These are phyloP conservation scores for Solanum dulcamara DNA, from an alignment of 257 asterid genomes.

Conservation along the genomic window DNA sequence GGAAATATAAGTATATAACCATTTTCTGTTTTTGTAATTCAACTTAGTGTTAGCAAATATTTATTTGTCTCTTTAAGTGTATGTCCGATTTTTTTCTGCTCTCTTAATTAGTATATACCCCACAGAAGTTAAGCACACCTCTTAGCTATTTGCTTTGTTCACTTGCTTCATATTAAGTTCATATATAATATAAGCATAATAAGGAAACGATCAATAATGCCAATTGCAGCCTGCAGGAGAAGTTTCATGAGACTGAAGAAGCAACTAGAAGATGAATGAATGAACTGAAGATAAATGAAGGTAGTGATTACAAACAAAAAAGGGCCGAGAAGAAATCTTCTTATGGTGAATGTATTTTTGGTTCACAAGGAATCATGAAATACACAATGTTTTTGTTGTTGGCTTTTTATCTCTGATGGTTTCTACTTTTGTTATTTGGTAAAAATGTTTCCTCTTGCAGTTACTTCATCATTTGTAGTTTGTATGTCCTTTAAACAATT, in stretches of 20 bases:
- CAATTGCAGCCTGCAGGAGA: neutral
- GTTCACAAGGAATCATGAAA: neutral
- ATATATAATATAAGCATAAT: neutral
- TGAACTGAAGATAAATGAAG: neutral
- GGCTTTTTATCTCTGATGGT: neutral
- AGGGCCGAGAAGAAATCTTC: neutral
- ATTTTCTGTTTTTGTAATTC: no score
- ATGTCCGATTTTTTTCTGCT: no score
- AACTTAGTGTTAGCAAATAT: no score
- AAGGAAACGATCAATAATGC: neutral
- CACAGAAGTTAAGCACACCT: no score
- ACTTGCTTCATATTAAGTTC: neutral
- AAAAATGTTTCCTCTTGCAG: no score
- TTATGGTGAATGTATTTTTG: neutral
- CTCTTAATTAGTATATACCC: no score
- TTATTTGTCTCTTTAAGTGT: no score
- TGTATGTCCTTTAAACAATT: no score
- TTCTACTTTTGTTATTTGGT: no score
- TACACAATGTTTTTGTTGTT: neutral
- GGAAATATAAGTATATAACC: no score
- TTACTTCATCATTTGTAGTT: no score
- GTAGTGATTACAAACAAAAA: neutral
- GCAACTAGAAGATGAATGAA: neutral
- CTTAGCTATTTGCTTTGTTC: no score
- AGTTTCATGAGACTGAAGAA: neutral